These are phyloP conservation scores for Leptosphaerulina australis DNA, from an alignment of 2,329 filamentous ascomycete genomes.

Conservation along the genomic window DNA sequence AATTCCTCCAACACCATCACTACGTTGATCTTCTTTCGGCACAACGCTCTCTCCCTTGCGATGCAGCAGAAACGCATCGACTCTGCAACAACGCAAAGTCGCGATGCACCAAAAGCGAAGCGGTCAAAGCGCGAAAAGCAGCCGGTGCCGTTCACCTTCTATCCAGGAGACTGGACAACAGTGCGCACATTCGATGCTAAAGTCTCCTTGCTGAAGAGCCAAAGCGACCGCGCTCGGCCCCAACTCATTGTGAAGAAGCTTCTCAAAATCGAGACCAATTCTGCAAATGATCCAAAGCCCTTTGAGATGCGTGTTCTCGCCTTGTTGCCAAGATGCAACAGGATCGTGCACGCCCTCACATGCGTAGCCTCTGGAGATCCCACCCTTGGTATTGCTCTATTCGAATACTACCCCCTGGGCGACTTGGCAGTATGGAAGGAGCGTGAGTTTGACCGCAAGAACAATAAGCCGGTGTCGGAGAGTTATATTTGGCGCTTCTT, in stretches of 20 bases:
- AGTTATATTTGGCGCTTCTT: slow-evolving; percentile 38
- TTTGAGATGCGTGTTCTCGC: slow-evolving; percentile 21
- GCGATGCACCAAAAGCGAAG: slow-evolving; percentile 1
- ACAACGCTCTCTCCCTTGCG: neutral
- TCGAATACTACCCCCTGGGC: slow-evolving; percentile 29
- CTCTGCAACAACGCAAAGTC: neutral
- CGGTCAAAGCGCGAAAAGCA: neutral
- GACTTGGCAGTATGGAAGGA: slow-evolving; percentile 31
- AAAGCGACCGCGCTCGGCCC: neutral
- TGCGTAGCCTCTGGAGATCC: slow-evolving; percentile 12
- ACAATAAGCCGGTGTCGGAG: slow-evolving; percentile 33
- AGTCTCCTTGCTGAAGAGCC: neutral
- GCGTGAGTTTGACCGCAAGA: slow-evolving; percentile 18
- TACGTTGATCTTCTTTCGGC: neutral
- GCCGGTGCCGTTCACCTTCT: neutral
- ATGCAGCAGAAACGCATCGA: slow-evolving; percentile 1
- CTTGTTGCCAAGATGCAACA: slow-evolving; percentile 26
- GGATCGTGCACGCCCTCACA: slow-evolving; percentile 25
- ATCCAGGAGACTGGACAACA: slow-evolving; percentile 1
- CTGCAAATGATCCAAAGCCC: slow-evolving; percentile 9
- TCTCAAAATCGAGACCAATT: slow-evolving; percentile 5
- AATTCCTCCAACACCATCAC: neutral
- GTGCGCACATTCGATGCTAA: neutral
- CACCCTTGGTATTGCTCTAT: slow-evolving; percentile 24
- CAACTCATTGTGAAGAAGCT: slow-evolving; percentile 31